A percentile compares a stretch with the other conserved stretches of the same genome.
phyloP scores from a whole-genome alignment of 805 yeast species.

The Candida sonorensis region DNA sequence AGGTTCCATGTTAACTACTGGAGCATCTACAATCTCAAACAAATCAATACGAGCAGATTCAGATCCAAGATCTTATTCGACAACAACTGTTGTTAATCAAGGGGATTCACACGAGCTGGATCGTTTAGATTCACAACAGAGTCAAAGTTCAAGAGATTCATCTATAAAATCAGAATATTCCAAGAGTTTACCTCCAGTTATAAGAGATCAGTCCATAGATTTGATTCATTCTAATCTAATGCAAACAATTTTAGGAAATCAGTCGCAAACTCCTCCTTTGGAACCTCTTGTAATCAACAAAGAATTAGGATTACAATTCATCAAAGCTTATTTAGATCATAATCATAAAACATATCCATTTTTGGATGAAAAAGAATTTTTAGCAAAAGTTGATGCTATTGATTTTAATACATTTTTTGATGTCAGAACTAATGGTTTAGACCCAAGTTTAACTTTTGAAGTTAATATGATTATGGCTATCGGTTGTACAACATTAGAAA shows the following conservation, averaged over 20 bases:
- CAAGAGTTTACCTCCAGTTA: background rate
- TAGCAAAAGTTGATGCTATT: conserved; percentile 22
- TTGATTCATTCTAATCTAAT: conserved; percentile 9
- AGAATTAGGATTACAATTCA: conserved; percentile 27
- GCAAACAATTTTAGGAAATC: conserved; percentile 20
- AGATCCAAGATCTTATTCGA: no score
- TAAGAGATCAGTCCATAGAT: conserved; percentile 5
- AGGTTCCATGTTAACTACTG: no score
- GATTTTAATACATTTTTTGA: conserved; percentile 15
- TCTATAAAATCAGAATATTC: background rate
- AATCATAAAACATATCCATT: conserved; percentile 39
- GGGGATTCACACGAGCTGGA: background rate
- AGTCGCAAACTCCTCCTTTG: conserved; percentile 23
- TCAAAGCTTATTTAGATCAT: conserved; percentile 39
- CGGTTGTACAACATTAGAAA: conserved; percentile 44
- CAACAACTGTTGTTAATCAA: no score
- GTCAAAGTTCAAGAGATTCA: no score
- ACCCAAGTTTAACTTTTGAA: conserved; percentile 34
- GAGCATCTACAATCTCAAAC: no score
- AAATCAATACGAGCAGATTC: no score
- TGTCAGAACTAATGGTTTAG: conserved; percentile 7
- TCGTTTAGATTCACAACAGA: no score
- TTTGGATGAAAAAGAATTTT: conserved; percentile 32
- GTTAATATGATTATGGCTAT: conserved; percentile 47
- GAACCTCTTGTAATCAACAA: conserved; percentile 16